These are phyloP conservation scores for Thelonectria olida DNA, from an alignment of 2,329 filamentous ascomycete genomes.

Conservation along the genomic window DNA sequence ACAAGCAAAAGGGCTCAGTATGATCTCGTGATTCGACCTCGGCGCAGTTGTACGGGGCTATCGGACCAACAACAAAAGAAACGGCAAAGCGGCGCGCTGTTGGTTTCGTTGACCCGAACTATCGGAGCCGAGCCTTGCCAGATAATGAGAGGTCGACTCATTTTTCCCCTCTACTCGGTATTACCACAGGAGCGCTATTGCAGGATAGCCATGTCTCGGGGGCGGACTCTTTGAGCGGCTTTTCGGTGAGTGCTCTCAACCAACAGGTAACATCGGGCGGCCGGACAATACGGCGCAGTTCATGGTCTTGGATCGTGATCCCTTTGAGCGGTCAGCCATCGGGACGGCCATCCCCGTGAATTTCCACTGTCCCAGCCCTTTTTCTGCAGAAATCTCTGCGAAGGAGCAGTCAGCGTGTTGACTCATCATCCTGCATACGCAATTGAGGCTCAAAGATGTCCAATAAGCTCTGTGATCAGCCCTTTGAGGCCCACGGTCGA, in stretches of 20 bases:
- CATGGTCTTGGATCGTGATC: neutral
- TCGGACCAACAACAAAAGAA: constrained; percentile 26
- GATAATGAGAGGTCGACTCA: constrained; percentile 12
- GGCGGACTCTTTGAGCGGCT: neutral
- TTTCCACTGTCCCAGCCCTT: neutral
- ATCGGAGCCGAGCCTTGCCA: constrained; percentile 17
- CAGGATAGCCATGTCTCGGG: constrained; percentile 12
- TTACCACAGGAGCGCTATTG: constrained; percentile 11
- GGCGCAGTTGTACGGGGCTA: neutral
- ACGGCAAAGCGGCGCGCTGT: constrained; percentile 3
- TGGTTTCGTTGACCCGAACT: constrained; percentile 19
- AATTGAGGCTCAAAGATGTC: neutral
- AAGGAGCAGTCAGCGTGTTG: neutral
- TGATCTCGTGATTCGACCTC: neutral
- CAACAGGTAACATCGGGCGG: neutral
- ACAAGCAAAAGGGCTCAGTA: neutral
- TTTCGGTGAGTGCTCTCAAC: neutral
- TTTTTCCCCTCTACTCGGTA: constrained; percentile 9
- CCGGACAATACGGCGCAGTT: neutral
- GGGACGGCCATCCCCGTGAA: neutral
- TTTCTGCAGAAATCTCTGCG: neutral
- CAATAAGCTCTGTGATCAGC: neutral
- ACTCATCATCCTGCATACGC: neutral
- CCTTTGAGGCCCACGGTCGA: neutral
- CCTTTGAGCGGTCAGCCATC: constrained; percentile 6